A percentile compares a stretch with the other conserved stretches of the same genome.
These are phyloP conservation scores for Boletus reticuloceps DNA, from an alignment of 768 basidiomycete genomes.

Conservation along the genomic window DNA sequence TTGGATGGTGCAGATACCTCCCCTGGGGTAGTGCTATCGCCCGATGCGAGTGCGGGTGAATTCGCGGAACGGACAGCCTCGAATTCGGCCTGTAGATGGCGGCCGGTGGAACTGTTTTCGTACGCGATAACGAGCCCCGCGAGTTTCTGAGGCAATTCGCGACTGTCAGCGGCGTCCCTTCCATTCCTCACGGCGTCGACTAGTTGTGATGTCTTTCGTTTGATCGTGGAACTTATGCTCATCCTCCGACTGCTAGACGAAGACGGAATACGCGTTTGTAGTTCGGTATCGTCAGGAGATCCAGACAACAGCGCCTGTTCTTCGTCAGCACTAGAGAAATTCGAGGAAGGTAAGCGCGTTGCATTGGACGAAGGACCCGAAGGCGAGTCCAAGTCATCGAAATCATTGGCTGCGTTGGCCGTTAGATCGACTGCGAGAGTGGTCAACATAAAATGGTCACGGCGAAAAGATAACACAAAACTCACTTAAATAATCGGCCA, in stretches of 20 bases:
- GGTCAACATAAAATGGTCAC: background rate
- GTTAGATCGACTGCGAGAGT: conserved; percentile 62
- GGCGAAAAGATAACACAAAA: conserved; percentile 11
- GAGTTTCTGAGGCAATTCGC: conserved; percentile 55
- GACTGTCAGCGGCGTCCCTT: conserved; percentile 29
- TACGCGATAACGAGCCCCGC: conserved; percentile 73
- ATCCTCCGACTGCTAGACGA: conserved; percentile 35
- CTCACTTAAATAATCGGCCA: conserved; percentile 94
- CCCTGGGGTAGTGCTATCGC: background rate
- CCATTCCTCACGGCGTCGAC: conserved; percentile 52
- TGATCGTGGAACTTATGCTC: conserved; percentile 54
- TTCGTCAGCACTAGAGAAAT: conserved; percentile 57
- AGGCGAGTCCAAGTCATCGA: conserved; percentile 32
- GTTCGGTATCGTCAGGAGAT: conserved; percentile 51
- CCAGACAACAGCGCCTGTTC: conserved; percentile 58
- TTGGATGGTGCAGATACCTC: conserved; percentile 19
- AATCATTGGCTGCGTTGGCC: conserved; percentile 50
- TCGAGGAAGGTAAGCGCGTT: conserved; percentile 34
- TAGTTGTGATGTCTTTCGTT: conserved; percentile 71
- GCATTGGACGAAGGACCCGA: conserved; percentile 23
- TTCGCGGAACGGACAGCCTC: conserved; percentile 36
- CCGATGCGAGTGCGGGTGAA: background rate
- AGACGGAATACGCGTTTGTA: conserved; percentile 38
- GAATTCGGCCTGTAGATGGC: conserved; percentile 60
- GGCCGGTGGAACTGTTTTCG: conserved; percentile 62